phyloP scores from a whole-genome alignment of 2,329 filamentous ascomycete genomes.

The Paramyrothecium sp. region DNA sequence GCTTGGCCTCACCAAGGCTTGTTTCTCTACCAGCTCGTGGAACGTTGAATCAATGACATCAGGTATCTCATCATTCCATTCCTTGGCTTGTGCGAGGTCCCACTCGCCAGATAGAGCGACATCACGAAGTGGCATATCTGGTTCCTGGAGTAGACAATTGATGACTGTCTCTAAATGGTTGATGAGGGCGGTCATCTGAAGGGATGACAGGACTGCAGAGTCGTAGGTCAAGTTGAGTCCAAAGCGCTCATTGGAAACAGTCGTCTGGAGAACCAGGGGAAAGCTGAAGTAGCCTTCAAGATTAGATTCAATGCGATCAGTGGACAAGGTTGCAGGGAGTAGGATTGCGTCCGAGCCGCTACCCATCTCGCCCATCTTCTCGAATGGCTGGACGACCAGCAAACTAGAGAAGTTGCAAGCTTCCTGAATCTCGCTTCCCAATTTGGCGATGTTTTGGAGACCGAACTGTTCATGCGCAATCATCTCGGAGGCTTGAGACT shows the following conservation, averaged over 20 bases:
- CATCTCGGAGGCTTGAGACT: neutral
- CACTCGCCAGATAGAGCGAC: neutral
- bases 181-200: neutral
- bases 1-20: neutral
- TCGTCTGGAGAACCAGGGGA: neutral
- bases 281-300: slow-evolving; percentile 1
- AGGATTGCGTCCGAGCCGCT: neutral
- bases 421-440: slow-evolving; percentile 48
- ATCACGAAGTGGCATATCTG: neutral
- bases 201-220: neutral
- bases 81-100: neutral
- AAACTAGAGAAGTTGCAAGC: slow-evolving; percentile 48
- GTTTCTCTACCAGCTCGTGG: neutral
- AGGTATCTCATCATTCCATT: neutral
- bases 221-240: neutral
- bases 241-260: neutral
- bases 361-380: neutral
- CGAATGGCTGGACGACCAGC: neutral
- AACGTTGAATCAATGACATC: neutral
- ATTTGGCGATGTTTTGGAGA: slow-evolving; percentile 51
- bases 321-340: neutral
- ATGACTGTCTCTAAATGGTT: neutral
- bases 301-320: neutral
- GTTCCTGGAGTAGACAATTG: neutral
- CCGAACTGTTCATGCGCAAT: slow-evolving; percentile 51